Base-by-base conservation (phyloP, 257 asterid species). In the Lithospermum erythrorhizon region DNA sequence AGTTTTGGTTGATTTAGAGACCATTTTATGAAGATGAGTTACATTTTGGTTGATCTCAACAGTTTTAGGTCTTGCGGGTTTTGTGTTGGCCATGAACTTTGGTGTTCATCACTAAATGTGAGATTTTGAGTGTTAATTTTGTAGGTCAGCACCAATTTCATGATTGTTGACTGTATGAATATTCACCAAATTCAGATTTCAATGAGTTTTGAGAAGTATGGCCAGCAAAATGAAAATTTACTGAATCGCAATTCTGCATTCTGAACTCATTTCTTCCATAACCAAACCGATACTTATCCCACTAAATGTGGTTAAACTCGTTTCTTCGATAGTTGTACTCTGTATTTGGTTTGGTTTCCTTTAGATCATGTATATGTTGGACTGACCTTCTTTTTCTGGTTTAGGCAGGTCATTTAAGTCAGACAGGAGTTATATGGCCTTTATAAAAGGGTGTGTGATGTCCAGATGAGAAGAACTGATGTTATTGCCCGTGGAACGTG, bases 401-500 rank as follows among this genome's bases (percentile, higher is more conserved):
- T 59, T 47, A 56, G 9, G 63, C 70, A 63, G 81, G 75, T 23
- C 64, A 66, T 18, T 41, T 59, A 9, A 41, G 55, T 29, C 11
- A 29, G 55, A 17, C 5, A 55, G 53, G 52, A 53, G 72, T 10
- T 15, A 63, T 21, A 61, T 45, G 22, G 9, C n/a, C 18, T 35
- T 27, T 41, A 16, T 57, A 37, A 67, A 70, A 68, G 63, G 55
- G 68, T 58, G 63, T 69, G 63, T 64, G 80, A 67, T 80, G 81
- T 66, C 73, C 87, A 76, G 94, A 93, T 93, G 97, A 84, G 84
- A 82, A 77, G 88, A 75, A 68, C 96, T 76, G 83, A 89, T 93
- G 98, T 81, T 93, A 89, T 81, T 93, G 65, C 95, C 97, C 62
- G 93, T 82, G 71, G 98, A 88, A 84, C 97, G 98, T 76, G 98